Conservation (phyloP, 495 filamentous ascomycete species). For the Chaetomium tenue region DNA sequence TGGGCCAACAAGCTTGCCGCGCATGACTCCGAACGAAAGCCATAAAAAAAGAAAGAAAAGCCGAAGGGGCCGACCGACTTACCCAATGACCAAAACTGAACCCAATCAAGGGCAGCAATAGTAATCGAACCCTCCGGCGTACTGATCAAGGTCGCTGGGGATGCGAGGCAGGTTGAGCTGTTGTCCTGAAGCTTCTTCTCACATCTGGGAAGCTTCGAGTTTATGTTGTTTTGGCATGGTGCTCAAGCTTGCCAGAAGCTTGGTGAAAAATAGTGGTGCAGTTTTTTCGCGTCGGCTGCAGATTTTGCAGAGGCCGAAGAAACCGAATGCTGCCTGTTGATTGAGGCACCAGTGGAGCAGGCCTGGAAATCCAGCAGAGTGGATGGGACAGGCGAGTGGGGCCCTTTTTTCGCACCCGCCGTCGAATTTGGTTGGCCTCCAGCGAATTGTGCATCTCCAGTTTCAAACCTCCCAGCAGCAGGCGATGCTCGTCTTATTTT, state of each 20-base stretch:
- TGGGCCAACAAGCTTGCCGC: background rate
- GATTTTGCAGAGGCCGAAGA: conserved; percentile 6
- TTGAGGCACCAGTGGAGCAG: background rate
- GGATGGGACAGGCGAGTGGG: background rate
- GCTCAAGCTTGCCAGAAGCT: conserved; percentile 16
- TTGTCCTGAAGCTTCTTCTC: background rate
- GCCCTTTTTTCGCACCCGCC: background rate
- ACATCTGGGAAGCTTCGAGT: conserved; percentile 1
- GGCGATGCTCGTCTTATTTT: too few species aligned
- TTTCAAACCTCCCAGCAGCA: background rate
- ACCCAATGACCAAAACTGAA: conserved; percentile 31
- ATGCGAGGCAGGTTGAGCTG: background rate
- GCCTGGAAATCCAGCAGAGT: background rate
- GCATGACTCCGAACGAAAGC: background rate
- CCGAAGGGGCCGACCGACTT: conserved; percentile 16
- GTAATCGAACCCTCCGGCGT: conserved; percentile 18
- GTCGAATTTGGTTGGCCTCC: background rate
- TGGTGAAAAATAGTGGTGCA: background rate
- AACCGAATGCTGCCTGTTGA: background rate
- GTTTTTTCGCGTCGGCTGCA: background rate
- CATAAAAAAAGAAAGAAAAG: background rate
- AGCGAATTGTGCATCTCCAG: background rate
- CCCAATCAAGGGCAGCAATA: conserved; percentile 15
- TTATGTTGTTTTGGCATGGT: conserved; percentile 14
- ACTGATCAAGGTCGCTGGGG: conserved; percentile 9